Evolutionary conservation across 768 basidiomycete species (phyloP), one percentile per base, ranked within the genome.

Genomic region (Mycena capillaripes): DNA sequence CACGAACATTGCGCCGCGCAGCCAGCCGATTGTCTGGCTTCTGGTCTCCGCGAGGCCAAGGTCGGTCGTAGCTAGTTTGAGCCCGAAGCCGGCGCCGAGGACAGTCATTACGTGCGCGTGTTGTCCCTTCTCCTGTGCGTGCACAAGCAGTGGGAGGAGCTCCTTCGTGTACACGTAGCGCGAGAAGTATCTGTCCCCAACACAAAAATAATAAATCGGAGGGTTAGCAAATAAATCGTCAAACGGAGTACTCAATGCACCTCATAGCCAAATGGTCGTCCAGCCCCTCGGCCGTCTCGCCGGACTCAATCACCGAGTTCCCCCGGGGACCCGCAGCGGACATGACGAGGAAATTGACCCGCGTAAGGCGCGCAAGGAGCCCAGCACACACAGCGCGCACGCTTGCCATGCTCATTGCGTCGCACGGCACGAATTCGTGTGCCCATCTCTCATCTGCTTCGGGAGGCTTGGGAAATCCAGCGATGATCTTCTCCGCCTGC

Each of bases 281-380:
- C 17, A 68, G 25, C 56, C 66, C 66, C 57, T 68, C 66, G 9
- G 21, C 10, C 66, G 66, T 68, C 42, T 74, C 69, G 75, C 76
- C 56, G 60, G 58, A 58, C 75, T 38, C 25, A 17, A 25, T 23
- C 16, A 63, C 1, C 21, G 60, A 70, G 44, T 58, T 58, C 11
- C 40, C 66, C 36, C 8, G 23, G 12, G 64, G 64, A 12, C 58
- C 56, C 9, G 14, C 66, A 3, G 76, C 38, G 14, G 78, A 70
- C 52, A 82, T 65, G 11, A 82, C 78, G 65, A 84, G 75, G 70
- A 77, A 83, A 77, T 84, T 83, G 36, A 84, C 23, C 70, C 80
- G 80, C 25, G 70, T 74, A 8, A 83, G 78, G 3, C 70, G 62
- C 19, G 21, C 52, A 11, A 16, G 10, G 17, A 71, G 50, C 10